A percentile compares a stretch with the other conserved stretches of the same genome.
These are phyloP conservation scores for Clitopilus hobsonii DNA, from an alignment of 768 basidiomycete genomes.

Conservation along the genomic window DNA sequence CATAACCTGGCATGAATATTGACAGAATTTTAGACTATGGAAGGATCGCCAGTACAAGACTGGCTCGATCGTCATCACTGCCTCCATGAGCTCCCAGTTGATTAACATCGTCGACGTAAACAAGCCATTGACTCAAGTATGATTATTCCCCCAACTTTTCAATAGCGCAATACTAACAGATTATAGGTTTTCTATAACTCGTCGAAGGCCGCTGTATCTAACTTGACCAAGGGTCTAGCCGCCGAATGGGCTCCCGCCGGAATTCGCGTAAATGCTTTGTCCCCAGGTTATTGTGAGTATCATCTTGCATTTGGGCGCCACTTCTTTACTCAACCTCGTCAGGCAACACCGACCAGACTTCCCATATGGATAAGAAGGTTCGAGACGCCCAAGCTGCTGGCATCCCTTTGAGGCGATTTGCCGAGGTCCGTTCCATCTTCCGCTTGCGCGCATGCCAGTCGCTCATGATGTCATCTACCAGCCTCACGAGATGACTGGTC, in stretches of 20 bases:
- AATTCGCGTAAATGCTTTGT: constrained; percentile 58
- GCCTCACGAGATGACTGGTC: constrained; percentile 56
- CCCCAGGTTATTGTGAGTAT: constrained; percentile 53
- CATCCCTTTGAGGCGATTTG: constrained; percentile 54
- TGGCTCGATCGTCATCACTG: constrained; percentile 60
- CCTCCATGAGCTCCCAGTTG: constrained; percentile 65
- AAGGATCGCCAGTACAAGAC: constrained; percentile 21
- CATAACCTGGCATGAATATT: too few relatives aligned
- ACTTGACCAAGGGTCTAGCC: constrained; percentile 52
- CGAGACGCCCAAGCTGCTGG: constrained; percentile 42
- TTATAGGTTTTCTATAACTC: constrained; percentile 56
- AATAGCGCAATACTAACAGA: constrained; percentile 16
- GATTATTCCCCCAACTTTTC: neutral
- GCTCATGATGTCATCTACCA: constrained; percentile 11
- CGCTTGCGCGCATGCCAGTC: neutral
- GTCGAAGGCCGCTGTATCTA: constrained; percentile 62
- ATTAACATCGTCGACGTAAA: constrained; percentile 47
- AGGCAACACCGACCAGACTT: constrained; percentile 61
- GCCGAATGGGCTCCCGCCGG: constrained; percentile 53
- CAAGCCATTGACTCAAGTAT: constrained; percentile 47
- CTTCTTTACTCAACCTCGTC: neutral
- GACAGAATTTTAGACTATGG: constrained; percentile 36
- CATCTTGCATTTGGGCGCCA: neutral
- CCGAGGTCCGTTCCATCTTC: constrained; percentile 30
- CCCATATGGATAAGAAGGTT: constrained; percentile 44